Evolutionary conservation across 2,329 filamentous ascomycete species (phyloP), one percentile per base, ranked within the genome.

Genomic region (Sphaerulina vaccinii): DNA sequence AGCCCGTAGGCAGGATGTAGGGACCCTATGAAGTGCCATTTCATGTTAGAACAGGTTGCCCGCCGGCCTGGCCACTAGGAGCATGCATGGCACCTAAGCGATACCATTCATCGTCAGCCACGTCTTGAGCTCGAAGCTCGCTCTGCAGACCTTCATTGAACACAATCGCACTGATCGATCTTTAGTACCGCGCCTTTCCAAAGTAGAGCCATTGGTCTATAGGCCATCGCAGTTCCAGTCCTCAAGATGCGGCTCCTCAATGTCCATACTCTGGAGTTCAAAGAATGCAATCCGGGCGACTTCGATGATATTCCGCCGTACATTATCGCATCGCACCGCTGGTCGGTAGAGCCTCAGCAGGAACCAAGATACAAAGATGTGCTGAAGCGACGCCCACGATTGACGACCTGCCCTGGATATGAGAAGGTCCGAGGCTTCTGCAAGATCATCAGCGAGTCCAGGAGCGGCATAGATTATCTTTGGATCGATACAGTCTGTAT

Each of bases 401-500:
- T 22, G 2, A 13, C 5, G 40, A 53, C n/a, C n/a, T 45, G 27
- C 6, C 11, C 10, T 1, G 52, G 55, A 9, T 58, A 54, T 16
- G 22, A 35, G 1, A 58, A 60, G 29, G 36, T 58, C 7, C 9
- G 39, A 21, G 33, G 10, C 5, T 55, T 54, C 32, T 54, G 51
- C 15, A 23, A 38, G 6, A 23, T 24, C 6, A 29, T 53, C 13
- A 23, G 42, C 3, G 35, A 38, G 3, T 51, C 40, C 19, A 9
- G 16, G 1, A 51, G 22, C 0, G 42, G 36, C 16, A 33, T 52
- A 2, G 29, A 52, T 7, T 60, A 50, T 37, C 16, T 54, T 5
- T 62, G 59, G 59, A 54, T 62, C 24, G 57, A 62, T 27, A 60
- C 59, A 9, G 53, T 49, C 11, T 58, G 58, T 33, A 60, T 60